Base-by-base conservation (phyloP, 805 yeast genomes). In the Zygotorulaspora sp. region DNA sequence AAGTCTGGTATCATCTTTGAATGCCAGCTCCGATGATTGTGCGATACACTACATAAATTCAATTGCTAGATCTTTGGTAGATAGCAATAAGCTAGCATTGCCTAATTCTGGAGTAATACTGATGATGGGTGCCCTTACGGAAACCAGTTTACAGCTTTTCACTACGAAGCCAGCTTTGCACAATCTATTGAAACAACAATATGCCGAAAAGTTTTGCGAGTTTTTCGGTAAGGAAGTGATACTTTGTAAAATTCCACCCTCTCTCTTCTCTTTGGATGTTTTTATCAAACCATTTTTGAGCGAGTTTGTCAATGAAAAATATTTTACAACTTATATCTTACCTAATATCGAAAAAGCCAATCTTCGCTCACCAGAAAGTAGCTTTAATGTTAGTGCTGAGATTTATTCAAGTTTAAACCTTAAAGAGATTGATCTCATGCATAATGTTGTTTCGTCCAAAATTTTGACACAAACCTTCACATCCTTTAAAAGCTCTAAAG, bases 311-410 rank as follows among this genome's bases (percentile, higher is more conserved):
- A 49, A 60, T 6, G 60, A 63, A 12, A 66, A 60, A 0, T 55
- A 61, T 3, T 66, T 79, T 35, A 57, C 54, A 14, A 44, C 60
- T 2, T 36, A 46, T 5, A 51, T 83, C 12, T 60, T 77, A 5
- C 86, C 94, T 2, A 70, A 74, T 13, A 51, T 89, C 33, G 89
- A 84, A 51, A 86, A 83, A 55, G 74, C 89, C 1, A 68, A 82
- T 34, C 66, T 89, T 46, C 74, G 96, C 58, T 77, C 94, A 2
- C 81, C 96, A 0, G 96, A 87, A 53, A 59, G 67, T 25, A 74
- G 85, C 0, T 74, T 86, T 40, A 71, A 70, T 13, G 55, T 80
- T n/a, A 56, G 83, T 2, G 74, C 78, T 3, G 66, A 70, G 8
- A 53, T 87, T 6, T 66, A 45, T 30, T 21, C 44, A 6, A 69